Conservation (phyloP, 495 filamentous ascomycete species). For the Sporormia fimetaria region DNA sequence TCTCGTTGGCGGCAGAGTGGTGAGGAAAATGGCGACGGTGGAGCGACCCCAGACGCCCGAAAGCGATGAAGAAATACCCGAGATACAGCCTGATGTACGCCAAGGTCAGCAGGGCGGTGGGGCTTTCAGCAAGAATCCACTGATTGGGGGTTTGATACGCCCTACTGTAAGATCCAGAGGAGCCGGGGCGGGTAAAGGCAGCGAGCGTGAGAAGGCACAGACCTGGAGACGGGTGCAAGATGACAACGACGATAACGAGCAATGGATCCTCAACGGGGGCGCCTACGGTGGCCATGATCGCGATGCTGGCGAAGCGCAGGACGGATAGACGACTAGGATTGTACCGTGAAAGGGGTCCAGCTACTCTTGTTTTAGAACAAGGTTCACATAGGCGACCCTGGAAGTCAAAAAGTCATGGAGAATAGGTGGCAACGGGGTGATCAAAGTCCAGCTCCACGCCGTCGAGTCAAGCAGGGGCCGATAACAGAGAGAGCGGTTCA, state of each 20-base stretch:
- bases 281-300: constrained; percentile 43
- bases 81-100: constrained; percentile 31
- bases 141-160: constrained; percentile 66
- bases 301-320: neutral
- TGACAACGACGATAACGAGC: constrained; percentile 80
- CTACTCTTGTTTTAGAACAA: no score
- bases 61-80: constrained; percentile 39
- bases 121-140: constrained; percentile 72
- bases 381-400: no score
- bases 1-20: constrained; percentile 61
- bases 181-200: constrained; percentile 35
- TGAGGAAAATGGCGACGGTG: constrained; percentile 57
- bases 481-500: no score
- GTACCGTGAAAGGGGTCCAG: no score
- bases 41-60: constrained; percentile 36
- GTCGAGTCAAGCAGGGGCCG: no score
- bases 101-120: constrained; percentile 40
- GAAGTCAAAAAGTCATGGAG: no score
- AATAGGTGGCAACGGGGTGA: no score
- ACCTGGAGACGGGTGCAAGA: constrained; percentile 88
- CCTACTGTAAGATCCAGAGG: constrained; percentile 59
- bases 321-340: constrained; percentile 1
- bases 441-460: no score
- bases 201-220: constrained; percentile 31
- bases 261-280: constrained; percentile 82